Base-by-base conservation (phyloP, 106 monocot species). In the Chionographis japonica region DNA sequence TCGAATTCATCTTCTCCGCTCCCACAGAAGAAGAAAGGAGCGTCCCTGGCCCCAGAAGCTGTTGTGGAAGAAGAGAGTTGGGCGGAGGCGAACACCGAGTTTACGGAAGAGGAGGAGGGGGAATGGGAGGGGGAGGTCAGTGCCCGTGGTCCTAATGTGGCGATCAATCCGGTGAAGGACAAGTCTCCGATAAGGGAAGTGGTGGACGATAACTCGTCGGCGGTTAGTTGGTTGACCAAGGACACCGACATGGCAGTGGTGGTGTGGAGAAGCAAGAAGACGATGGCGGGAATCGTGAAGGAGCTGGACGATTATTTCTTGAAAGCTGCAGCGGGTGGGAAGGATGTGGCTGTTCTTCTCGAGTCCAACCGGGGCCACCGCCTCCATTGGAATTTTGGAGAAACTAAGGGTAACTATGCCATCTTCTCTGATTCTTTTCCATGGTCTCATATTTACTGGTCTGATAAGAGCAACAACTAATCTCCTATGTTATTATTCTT, bases 261-360 rank as follows among this genome's bases (percentile, higher is more conserved):
- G 51, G 77, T 68, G 27, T 88, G 79, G 85, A 79, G 79, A 75
- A 80, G 74, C 56, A 88, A 82, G 75, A 88, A 80, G 84, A 81
- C 84, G n/a, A 50, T 95, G 68, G 62, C 75, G 1, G 86, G 79
- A 40, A 86, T 88, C 37, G 79, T 84, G 57, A 89, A 84, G 77
- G 88, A 95, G 64, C 61, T 95, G 56, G 94, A 95, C 68, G 94
- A 95, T 60, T 90, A 83, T 63, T 95, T 95, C 79, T 81, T 95
- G 70, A 95, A 91, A 63, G 94, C 94, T 41, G 88, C 91, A 3
- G 91, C 90, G 1, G 85, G 74, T 11, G 94, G 94, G 15, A 83
- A 72, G 12, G 85, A 81, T 42, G 81, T 91, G 53, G 76, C 80
- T 11, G 66, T 57, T 50, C 58, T 91, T 58, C 61, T 95, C 77